Conservation (phyloP, 1,284 basidiomycete genomes). For the Ganoderma meredithae region DNA sequence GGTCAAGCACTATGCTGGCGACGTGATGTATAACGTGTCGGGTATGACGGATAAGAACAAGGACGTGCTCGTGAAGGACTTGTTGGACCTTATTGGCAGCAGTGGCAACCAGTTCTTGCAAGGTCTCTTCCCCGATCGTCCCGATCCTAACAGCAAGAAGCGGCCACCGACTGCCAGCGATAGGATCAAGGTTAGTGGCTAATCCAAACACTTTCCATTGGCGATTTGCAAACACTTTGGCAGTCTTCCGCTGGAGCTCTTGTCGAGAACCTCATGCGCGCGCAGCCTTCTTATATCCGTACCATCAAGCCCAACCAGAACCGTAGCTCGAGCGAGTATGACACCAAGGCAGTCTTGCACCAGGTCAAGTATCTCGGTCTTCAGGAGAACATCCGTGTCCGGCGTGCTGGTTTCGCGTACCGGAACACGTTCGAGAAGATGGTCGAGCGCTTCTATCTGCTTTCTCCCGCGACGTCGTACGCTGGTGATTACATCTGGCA, state of each 20-base stretch:
- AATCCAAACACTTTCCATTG: too few species aligned
- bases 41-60: slow-evolving; percentile 99
- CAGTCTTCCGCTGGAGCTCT: slow-evolving; percentile 91
- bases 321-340: slow-evolving; percentile 92
- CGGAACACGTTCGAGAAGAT: slow-evolving; percentile 98
- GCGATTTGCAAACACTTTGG: neutral
- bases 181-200: slow-evolving; percentile 84
- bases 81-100: slow-evolving; percentile 87
- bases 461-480: slow-evolving; percentile 96
- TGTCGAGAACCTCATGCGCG: slow-evolving; percentile 95
- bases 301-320: slow-evolving; percentile 99
- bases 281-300: slow-evolving; percentile 98
- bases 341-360: slow-evolving; percentile 93
- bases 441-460: slow-evolving; percentile 96
- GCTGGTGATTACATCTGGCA: slow-evolving; percentile 99
- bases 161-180: slow-evolving; percentile 98
- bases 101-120: slow-evolving; percentile 89
- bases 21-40: slow-evolving; percentile 96
- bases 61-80: slow-evolving; percentile 94
- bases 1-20: slow-evolving; percentile 96
- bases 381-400: slow-evolving; percentile 98
- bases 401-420: slow-evolving; percentile 97
- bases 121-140: slow-evolving; percentile 91
- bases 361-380: slow-evolving; percentile 99
- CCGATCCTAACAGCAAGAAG: slow-evolving; percentile 98